Evolutionary conservation across 768 basidiomycete species (phyloP), one percentile per base, ranked within the genome.

Genomic region (Amyloporia xantha): DNA sequence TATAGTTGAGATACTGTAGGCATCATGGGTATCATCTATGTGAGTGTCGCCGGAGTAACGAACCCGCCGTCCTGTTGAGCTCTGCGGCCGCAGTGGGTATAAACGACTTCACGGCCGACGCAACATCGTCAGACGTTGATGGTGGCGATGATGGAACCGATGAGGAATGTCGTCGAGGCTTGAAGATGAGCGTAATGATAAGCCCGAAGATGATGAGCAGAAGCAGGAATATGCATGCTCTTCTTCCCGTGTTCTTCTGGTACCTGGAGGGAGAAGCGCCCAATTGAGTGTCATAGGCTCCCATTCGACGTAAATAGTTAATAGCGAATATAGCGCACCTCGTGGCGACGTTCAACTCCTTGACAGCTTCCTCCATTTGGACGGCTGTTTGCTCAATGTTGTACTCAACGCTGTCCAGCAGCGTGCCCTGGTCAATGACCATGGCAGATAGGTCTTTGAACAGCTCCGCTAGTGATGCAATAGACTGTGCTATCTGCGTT

Each of bases 371-470:
- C 48, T 82, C 68, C 63, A 94, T 76, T 44, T 91, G 81, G 26
- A 78, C 78, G 15, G 86, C 86, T 4, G 94, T 90, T 65, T 89
- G 85, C 66, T 97, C 92, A 45, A 99, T 88, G 64, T 99, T 99
- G 69, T 91, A 99, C 67, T 99, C 96, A 48, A 98, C 79, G 30
- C 91, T 92, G 68, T 98, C 96, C 48, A 98, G 76, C 26, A 99
- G 78, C 24, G 95, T 97, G 24, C 96, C 96, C 62, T 99, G 96
- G 68, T 98, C 96, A 54, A 98, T 97, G 51, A 99, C 91, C 48
- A 99, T 79, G 28, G 78, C 77, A 12, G 87, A 88, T 40, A 99
- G 74, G 63, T 99, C 96, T 60, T 95, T 92, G 77, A 99, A 99
- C 44, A 99, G 77, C 60, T 95, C 95, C 1, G 94, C 94, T 24